A percentile compares a stretch with the other conserved stretches of the same genome.
These are phyloP conservation scores for Przewalskia tangutica DNA, from an alignment of 257 asterid species.

Conservation along the genomic window DNA sequence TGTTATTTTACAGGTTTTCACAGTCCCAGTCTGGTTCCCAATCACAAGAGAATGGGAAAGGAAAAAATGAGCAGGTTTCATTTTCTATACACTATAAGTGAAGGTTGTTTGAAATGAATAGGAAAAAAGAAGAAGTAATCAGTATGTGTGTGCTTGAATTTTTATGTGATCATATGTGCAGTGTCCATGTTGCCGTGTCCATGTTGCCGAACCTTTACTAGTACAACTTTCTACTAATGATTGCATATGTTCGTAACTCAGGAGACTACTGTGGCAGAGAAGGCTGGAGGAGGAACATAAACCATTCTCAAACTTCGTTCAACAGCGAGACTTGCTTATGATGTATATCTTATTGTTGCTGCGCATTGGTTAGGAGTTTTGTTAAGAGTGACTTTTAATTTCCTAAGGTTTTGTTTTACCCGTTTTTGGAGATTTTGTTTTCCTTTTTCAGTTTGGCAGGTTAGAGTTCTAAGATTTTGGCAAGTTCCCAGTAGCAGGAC, in stretches of 20 bases:
- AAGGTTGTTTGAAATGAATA: neutral
- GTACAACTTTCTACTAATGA: neutral
- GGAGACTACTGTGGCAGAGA: slow-evolving; percentile 11
- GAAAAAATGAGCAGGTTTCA: slow-evolving; percentile 4
- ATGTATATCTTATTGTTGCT: neutral
- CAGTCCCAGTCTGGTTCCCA: slow-evolving; percentile 19
- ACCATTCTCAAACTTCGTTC: neutral
- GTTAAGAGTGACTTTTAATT: neutral
- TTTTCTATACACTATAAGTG: neutral
- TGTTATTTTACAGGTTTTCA: slow-evolving; percentile 29
- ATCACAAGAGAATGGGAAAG: slow-evolving; percentile 14
- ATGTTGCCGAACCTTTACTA: neutral
- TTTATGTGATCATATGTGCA: neutral
- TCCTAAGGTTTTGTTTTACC: neutral
- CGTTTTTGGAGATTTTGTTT: neutral
- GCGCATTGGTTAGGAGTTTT: neutral
- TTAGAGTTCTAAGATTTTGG: slow-evolving; percentile 8
- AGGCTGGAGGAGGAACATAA: slow-evolving; percentile 23
- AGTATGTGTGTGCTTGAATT: neutral
- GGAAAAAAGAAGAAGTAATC: neutral
- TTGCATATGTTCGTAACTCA: neutral
- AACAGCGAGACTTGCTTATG: slow-evolving; percentile 10
- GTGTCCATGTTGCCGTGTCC: neutral
- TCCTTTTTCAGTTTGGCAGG: slow-evolving; percentile 12
- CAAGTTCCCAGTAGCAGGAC: neutral